Percentiles rank a stretch among this genome's conserved stretches.
phyloP scores from a whole-genome alignment of 768 basidiomycete genomes.

The Xerocomellus chrysenteron region DNA sequence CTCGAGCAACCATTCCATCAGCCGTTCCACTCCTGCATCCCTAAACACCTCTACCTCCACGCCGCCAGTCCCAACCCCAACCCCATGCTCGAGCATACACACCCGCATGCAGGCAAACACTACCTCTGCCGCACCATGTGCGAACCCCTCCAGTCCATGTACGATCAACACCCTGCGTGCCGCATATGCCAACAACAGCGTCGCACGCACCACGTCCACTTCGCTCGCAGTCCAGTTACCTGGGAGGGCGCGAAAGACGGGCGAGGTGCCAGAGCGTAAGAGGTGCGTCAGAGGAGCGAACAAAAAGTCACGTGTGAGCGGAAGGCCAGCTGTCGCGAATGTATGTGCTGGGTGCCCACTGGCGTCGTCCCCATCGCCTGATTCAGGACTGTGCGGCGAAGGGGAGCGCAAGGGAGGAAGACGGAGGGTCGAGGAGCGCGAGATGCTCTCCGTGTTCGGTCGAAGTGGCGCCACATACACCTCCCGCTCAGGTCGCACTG shows the following conservation, averaged over 20 bases:
- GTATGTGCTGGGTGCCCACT: not conserved
- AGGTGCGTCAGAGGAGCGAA: conserved; percentile 73
- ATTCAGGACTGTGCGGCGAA: not conserved
- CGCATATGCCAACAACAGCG: conserved; percentile 59
- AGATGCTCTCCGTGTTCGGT: conserved; percentile 55
- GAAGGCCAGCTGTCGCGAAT: conserved; percentile 37
- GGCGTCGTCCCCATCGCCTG: not conserved
- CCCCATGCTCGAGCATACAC: conserved; percentile 91
- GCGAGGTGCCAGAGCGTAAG: conserved; percentile 70
- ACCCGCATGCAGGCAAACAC: conserved; percentile 87
- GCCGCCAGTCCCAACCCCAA: conserved; percentile 21
- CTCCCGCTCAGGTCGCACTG: conserved; percentile 41
- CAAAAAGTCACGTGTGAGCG: conserved; percentile 62
- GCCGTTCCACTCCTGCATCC: conserved; percentile 56
- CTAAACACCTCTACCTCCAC: conserved; percentile 69
- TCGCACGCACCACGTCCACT: conserved; percentile 68
- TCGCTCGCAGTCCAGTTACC: conserved; percentile 77
- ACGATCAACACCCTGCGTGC: conserved; percentile 44
- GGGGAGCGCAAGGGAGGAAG: conserved; percentile 21
- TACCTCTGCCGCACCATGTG: conserved; percentile 29
- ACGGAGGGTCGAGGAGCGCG: conserved; percentile 53
- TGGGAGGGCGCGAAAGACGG: conserved; percentile 69
- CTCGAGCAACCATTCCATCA: conserved; percentile 60
- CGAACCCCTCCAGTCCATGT: conserved; percentile 42
- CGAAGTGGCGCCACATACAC: conserved; percentile 51